These are phyloP conservation scores for Trypanosoma cruzi DNA, from an alignment of 208 protist species.

Conservation along the genomic window DNA sequence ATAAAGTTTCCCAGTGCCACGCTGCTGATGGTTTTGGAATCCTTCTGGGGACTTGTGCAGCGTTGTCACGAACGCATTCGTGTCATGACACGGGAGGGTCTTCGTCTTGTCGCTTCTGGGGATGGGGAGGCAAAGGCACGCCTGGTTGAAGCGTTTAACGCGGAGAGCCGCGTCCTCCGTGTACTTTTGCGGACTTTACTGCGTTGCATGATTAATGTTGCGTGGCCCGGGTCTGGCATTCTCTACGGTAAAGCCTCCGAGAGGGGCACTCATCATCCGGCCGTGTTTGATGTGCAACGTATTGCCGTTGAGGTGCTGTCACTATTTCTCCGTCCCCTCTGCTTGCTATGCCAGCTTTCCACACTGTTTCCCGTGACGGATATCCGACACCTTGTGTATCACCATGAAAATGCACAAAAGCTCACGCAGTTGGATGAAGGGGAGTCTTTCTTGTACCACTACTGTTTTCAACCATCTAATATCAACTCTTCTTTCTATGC, in stretches of 20 bases:
- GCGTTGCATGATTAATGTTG: slow-evolving; percentile 67
- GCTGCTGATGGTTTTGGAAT: slow-evolving; percentile 49
- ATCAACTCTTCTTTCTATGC: slow-evolving; percentile 30
- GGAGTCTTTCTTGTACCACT: slow-evolving; percentile 58
- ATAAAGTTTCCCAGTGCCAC: slow-evolving; percentile 32
- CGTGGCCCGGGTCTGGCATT: slow-evolving; percentile 81
- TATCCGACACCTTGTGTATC: slow-evolving; percentile 41
- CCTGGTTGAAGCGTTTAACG: slow-evolving; percentile 53
- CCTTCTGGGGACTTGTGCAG: slow-evolving; percentile 53
- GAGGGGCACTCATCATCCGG: slow-evolving; percentile 19
- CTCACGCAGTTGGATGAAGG: slow-evolving; percentile 44
- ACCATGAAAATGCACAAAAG: slow-evolving; percentile 52
- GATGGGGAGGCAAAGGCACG: slow-evolving; percentile 23
- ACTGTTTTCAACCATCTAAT: slow-evolving; percentile 51
- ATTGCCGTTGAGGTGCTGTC: slow-evolving; percentile 47
- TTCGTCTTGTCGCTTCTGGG: slow-evolving; percentile 22
- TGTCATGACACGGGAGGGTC: slow-evolving; percentile 44
- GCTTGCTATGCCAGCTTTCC: slow-evolving; percentile 58
- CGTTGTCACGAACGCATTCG: slow-evolving; percentile 65
- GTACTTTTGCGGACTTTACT: slow-evolving; percentile 53
- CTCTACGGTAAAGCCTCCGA: slow-evolving; percentile 46
- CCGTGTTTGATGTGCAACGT: slow-evolving; percentile 24
- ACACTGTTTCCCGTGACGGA: slow-evolving; percentile 65
- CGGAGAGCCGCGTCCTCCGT: slow-evolving; percentile 49
- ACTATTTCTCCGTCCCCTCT: slow-evolving; percentile 62